These are phyloP conservation scores for Marasmius tenuissimus DNA, from an alignment of 1,284 basidiomycete genomes.

Conservation along the genomic window DNA sequence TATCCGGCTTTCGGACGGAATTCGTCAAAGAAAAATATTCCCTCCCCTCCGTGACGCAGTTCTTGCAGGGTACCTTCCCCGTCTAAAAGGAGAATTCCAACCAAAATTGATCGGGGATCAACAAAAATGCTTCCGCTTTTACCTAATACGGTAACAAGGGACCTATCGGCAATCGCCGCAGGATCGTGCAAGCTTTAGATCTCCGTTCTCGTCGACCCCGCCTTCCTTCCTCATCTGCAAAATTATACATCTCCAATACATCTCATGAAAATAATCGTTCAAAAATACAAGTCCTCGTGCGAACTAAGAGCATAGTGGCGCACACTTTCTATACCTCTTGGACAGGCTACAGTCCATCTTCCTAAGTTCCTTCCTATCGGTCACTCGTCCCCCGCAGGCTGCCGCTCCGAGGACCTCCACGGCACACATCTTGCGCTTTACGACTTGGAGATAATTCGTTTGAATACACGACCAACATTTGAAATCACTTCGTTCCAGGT, in stretches of 20 bases:
- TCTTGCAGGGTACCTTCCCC: neutral
- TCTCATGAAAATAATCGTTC: neutral
- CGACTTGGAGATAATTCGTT: too few relatives aligned
- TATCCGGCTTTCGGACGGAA: neutral
- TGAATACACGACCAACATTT: too few relatives aligned
- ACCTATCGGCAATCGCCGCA: neutral
- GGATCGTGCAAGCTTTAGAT: neutral
- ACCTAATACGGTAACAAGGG: neutral
- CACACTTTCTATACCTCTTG: neutral
- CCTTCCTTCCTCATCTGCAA: conserved; percentile 9
- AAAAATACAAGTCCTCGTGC: neutral
- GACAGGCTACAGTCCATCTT: neutral
- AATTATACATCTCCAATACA: neutral
- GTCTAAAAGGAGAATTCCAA: neutral
- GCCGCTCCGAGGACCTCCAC: too few relatives aligned
- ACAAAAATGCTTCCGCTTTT: conserved; percentile 15
- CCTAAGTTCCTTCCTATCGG: too few relatives aligned
- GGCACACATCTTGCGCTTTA: too few relatives aligned
- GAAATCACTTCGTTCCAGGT: too few relatives aligned
- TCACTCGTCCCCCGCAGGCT: too few relatives aligned
- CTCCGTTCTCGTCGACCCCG: neutral
- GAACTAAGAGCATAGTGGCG: neutral
- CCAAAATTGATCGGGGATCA: conserved; percentile 14
- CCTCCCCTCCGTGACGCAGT: neutral
- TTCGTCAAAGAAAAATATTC: neutral